phyloP scores from a whole-genome alignment of 2,329 filamentous ascomycete genomes.

The Trichoderma hamatum region DNA sequence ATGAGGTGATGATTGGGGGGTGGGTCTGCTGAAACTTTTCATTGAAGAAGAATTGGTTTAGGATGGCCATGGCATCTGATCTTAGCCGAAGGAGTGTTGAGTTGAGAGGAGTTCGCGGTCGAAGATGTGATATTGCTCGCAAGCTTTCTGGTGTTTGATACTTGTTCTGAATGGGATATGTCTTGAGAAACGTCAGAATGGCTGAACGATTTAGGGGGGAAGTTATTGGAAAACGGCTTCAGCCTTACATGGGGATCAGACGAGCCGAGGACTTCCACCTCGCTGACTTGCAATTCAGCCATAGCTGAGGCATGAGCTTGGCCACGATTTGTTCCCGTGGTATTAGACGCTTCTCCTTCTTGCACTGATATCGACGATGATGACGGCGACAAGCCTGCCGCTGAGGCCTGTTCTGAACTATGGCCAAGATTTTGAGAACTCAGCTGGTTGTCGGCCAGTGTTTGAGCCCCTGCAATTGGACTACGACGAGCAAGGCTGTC shows the following conservation, averaged over 20 bases:
- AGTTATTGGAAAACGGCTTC: not conserved
- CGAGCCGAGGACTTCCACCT: constrained; percentile 71
- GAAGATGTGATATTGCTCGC: constrained; percentile 84
- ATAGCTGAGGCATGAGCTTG: constrained; percentile 11
- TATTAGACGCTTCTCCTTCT: not conserved
- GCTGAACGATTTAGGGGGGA: constrained; percentile 10
- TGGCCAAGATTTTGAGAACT: not conserved
- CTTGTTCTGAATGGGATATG: constrained; percentile 94
- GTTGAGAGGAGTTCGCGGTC: constrained; percentile 79
- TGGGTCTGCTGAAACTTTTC: constrained; percentile 81
- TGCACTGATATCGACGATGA: not conserved
- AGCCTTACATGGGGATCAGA: constrained; percentile 75
- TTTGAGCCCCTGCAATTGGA: not conserved
- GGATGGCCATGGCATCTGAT: constrained; percentile 73
- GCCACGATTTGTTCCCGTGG: not conserved
- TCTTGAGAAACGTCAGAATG: constrained; percentile 53
- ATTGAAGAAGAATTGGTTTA: constrained; percentile 75
- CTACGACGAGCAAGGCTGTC: constrained; percentile 14
- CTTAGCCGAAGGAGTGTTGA: constrained; percentile 78
- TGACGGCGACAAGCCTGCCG: not conserved
- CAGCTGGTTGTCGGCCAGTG: not conserved
- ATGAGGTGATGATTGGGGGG: constrained; percentile 92
- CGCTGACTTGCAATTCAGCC: constrained; percentile 72
- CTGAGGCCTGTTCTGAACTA: not conserved
- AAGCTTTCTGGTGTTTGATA: constrained; percentile 90